Evolutionary conservation across 2,329 filamentous ascomycete genomes (phyloP), one percentile per base, ranked within the genome.

Genomic region (Alternaria incomplexa): DNA sequence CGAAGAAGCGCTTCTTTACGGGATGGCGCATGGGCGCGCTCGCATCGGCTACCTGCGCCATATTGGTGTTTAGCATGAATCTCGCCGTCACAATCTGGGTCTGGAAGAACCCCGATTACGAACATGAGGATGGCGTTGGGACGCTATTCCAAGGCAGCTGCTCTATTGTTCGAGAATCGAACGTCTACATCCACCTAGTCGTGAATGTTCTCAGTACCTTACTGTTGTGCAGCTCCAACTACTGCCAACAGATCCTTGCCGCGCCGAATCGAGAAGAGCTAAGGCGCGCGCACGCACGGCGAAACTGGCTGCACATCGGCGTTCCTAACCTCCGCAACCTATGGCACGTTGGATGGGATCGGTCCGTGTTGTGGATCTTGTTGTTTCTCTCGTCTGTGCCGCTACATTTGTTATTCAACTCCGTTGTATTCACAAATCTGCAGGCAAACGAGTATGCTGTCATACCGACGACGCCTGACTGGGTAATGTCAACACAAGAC

Each of bases 141-240:
- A 36, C 32, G 1, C 9, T 36, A n/a, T n/a, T 36, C 2, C 32
- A 36, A 36, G 32, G 32, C 32, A 36, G 32, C 4, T 36, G 32
- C 32, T 36, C 32, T 36, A 36, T 7, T 36, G 32, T 36, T 36
- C 2, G 32, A 10, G 15, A 36, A 36, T 1, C 3, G 32, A 45
- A 45, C 28, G 30, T 52, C 17, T 22, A 20, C n/a, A 12, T 83
- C 1, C 85, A 87, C 71, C 65, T 86, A 13, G 52, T 80, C 1
- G 82, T 87, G 66, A 87, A 87, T 70, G 61, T 78, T 0, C 70
- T 85, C 20, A 81, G 81, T 30, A 76, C 73, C 2, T 47, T 73
- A 10, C 45, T 77, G 1, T 62, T 76, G 3, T 62, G 58, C 8
- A 68, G 68, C 5, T 73, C 69, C 46, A 77, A 73, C 47, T 75